These are phyloP conservation scores for Amborella trichopoda DNA, from an alignment of 164 flowering plant genomes.

Conservation along the genomic window DNA sequence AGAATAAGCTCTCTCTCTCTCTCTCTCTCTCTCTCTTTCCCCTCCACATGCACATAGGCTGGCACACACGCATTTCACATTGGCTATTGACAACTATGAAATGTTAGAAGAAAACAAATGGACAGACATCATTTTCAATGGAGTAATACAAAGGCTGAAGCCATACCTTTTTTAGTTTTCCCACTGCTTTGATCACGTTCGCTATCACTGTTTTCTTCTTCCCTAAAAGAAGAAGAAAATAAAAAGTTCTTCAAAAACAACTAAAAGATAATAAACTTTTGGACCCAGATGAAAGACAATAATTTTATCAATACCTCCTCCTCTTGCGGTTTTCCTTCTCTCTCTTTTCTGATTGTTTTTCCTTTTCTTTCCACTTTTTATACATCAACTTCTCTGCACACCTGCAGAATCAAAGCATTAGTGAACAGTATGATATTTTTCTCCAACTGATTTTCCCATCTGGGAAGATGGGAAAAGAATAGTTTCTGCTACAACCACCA, in stretches of 20 bases:
- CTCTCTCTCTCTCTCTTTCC: too few relatives aligned
- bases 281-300: neutral
- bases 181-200: neutral
- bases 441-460: too few relatives aligned
- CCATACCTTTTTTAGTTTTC: neutral
- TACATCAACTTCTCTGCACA: constrained; percentile 74
- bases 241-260: neutral
- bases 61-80: neutral
- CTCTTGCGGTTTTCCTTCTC: constrained; percentile 30
- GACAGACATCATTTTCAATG: neutral
- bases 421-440: neutral
- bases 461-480: neutral
- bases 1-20: neutral
- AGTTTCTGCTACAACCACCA: neutral
- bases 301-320: constrained; percentile 31
- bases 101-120: neutral
- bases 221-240: neutral
- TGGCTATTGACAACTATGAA: neutral
- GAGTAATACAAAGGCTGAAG: neutral
- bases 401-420: constrained; percentile 26
- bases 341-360: constrained; percentile 18
- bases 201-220: neutral
- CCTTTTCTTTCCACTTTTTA: constrained; percentile 58
- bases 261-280: neutral
- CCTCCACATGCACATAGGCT: too few relatives aligned